Percentiles rank a stretch among this genome's conserved stretches.
phyloP scores from a whole-genome alignment of 2,329 filamentous ascomycete species.

The Orbilia oligospora region DNA sequence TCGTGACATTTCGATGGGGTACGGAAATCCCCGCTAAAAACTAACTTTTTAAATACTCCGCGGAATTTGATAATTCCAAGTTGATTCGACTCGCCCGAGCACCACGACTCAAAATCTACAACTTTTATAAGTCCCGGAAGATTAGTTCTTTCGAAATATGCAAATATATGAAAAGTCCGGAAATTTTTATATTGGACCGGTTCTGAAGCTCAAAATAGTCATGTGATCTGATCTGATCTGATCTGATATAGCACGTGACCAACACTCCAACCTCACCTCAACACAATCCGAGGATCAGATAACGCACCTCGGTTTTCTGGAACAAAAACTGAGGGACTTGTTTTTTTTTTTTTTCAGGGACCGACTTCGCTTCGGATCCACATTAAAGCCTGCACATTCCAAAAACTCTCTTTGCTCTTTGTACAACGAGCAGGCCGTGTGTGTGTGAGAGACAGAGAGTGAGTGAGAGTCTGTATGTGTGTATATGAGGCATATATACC shows the following conservation, averaged over 20 bases:
- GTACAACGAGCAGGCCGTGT: background rate
- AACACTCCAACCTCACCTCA: slow-evolving; percentile 6
- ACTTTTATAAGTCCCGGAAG: background rate
- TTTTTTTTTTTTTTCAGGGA: slow-evolving; percentile 6
- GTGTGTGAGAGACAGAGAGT: no score
- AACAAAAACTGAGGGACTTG: slow-evolving; percentile 5
- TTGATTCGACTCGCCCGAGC: no score
- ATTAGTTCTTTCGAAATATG: background rate
- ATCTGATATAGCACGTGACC: background rate
- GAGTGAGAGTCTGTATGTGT: no score
- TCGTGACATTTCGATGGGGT: no score
- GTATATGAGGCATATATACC: slow-evolving; percentile 24
- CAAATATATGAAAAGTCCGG: no score
- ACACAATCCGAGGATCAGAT: slow-evolving; percentile 24
- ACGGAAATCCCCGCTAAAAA: no score
- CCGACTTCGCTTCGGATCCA: slow-evolving; percentile 31
- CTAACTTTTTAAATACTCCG: no score
- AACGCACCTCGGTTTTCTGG: slow-evolving; percentile 11
- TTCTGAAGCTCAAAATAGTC: no score
- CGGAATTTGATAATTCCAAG: no score
- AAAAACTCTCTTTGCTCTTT: background rate
- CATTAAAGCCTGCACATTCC: background rate
- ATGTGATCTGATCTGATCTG: slow-evolving; percentile 2
- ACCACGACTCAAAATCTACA: no score
- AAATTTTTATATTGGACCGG: no score